Base-by-base conservation (phyloP, 2,329 filamentous ascomycete genomes). In the Aspergillus vadensis region DNA sequence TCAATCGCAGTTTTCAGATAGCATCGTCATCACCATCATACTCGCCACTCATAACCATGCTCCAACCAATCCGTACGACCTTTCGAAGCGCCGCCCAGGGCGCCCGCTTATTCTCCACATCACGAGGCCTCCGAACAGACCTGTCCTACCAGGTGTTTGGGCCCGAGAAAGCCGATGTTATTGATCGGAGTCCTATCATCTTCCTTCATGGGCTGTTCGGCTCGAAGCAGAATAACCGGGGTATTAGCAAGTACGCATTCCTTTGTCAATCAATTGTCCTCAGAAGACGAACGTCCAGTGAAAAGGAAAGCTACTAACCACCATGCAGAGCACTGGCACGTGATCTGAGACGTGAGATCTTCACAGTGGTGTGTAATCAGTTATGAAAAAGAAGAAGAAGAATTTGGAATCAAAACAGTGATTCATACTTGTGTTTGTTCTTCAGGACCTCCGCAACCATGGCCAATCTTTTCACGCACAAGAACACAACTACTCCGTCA, bases 141-240 rank as follows among this genome's bases (percentile, higher is more conserved):
- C 69, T 77, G 23, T 69, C 74, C 1, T 76, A 73, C 58, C 73
- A 77, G 56, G 70, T 76, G 48, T 74, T 72, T 53, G 73, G 73
- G 15, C 74, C 74, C 2, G 72, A 76, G 61, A 73, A 66, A 21
- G 68, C 69, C n/a, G 64, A 73, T 55, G 57, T 66, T 48, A 67
- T 67, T 36, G 32, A 36, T 50, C 66, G 78, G 59, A 79, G 81
- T 55, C 91, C 93, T 2, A 91, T 98, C 65, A 78, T 98, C 63
- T 90, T 98, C 67, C 86, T 98, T 71, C 94, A 98, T 74, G 94
- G 95, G 1, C 82, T 98, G 10, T 97, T 98, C 72, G 94, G 94
- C 19, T 97, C 91, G 39, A 97, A 96, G 80, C 92, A 91, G 80
- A 98, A 98, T 75, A 97, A 97, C 74, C 84, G 93, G 75, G 91